phyloP scores from a whole-genome alignment of 176 grass and related monocot genomes.

The Melocanna baccifera region DNA sequence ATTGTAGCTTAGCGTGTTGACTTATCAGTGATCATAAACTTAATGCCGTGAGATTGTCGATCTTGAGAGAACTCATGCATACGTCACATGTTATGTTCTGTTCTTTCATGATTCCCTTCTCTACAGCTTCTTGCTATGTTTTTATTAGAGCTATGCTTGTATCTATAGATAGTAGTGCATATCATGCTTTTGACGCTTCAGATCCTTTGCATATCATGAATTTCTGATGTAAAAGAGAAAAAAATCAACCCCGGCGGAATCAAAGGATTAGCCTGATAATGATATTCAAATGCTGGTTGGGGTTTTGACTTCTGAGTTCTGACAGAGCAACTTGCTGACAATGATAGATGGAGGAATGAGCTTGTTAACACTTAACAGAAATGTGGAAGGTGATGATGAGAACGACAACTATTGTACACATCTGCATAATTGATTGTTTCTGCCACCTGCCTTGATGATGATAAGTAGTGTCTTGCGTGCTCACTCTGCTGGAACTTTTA shows the following conservation, averaged over 20 bases:
- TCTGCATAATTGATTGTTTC: neutral
- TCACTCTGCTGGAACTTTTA: neutral
- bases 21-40: neutral
- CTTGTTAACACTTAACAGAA: neutral
- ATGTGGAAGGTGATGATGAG: neutral
- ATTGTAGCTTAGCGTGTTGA: neutral
- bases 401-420: neutral
- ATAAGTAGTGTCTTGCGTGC: neutral
- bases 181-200: neutral
- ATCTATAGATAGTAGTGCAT: neutral
- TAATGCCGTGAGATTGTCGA: neutral
- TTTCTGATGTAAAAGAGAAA: neutral
- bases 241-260: neutral
- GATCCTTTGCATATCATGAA: neutral
- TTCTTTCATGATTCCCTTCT: neutral
- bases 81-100: neutral
- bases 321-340: neutral
- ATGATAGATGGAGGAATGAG: neutral
- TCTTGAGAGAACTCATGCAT: conserved; percentile 3
- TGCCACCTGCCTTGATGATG: conserved; percentile 1
- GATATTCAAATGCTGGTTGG: neutral
- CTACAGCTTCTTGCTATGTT: neutral
- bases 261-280: neutral
- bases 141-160: neutral
- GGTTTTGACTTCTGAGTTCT: too few relatives aligned